Percentiles rank a stretch among this genome's conserved stretches.
phyloP scores from a whole-genome alignment of 306 rosid species.

The Lupinus albus region DNA sequence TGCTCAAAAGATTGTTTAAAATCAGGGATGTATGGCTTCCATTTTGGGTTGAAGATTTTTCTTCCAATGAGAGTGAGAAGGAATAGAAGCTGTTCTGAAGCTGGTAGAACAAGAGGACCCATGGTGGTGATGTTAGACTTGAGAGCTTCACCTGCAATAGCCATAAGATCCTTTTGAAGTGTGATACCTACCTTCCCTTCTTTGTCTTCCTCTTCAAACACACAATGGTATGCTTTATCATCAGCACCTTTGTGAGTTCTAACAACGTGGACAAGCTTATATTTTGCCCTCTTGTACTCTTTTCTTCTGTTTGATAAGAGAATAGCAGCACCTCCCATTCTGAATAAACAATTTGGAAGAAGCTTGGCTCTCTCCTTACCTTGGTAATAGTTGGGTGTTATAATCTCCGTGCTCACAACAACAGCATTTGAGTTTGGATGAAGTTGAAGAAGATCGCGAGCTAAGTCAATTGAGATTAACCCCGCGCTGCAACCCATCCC shows the following conservation, averaged over 20 bases:
- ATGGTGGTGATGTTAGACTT: conserved; percentile 91
- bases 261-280: conserved; percentile 74
- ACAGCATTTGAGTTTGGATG: conserved; percentile 89
- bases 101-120: conserved; percentile 92
- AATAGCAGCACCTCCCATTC: conserved; percentile 96
- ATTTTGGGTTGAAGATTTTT: conserved; percentile 76
- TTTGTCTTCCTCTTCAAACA: conserved; percentile 75
- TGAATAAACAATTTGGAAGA: conserved; percentile 84
- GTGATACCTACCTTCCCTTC: conserved; percentile 90
- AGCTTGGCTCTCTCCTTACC: conserved; percentile 97
- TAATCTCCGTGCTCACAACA: conserved; percentile 82
- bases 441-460: conserved; percentile 89
- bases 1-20: conserved; percentile 93
- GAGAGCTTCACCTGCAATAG: conserved; percentile 92
- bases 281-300: conserved; percentile 65
- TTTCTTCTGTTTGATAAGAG: conserved; percentile 64
- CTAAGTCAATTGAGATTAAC: conserved; percentile 73
- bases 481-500: conserved; percentile 99
- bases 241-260: conserved; percentile 85
- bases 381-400: conserved; percentile 84
- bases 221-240: conserved; percentile 79
- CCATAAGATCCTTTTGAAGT: conserved; percentile 85
- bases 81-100: conserved; percentile 88
- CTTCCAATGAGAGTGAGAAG: conserved; percentile 72
- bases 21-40: conserved; percentile 97